phyloP scores from a whole-genome alignment of 345 rosid species.

The Bruguiera gymnorhiza region DNA sequence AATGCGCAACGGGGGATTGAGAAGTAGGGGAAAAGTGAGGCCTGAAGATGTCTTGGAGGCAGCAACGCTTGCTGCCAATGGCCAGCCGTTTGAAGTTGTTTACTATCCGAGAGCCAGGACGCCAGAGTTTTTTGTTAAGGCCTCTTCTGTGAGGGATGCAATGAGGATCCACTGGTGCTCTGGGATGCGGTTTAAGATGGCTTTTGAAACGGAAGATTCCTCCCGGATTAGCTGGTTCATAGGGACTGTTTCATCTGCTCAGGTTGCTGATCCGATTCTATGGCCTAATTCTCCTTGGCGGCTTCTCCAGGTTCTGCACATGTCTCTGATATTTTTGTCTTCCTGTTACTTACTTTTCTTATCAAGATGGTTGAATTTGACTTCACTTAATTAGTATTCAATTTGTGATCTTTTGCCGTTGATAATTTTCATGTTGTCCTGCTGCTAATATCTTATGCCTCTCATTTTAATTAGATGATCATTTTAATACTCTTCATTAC shows the following conservation, averaged over 20 bases:
- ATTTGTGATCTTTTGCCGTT: neutral
- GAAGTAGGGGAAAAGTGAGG: slow-evolving; percentile 17
- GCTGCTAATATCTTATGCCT: no score
- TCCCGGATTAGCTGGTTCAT: slow-evolving; percentile 30
- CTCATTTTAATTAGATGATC: neutral
- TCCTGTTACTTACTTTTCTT: neutral
- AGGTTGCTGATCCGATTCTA: slow-evolving; percentile 63
- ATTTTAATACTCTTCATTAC: neutral
- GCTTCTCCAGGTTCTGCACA: slow-evolving; percentile 61
- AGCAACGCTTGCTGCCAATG: slow-evolving; percentile 19
- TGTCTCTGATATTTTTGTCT: neutral
- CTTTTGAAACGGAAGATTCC: slow-evolving; percentile 31
- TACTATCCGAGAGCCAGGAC: slow-evolving; percentile 27
- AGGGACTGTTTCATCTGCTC: slow-evolving; percentile 28
- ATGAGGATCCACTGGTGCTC: slow-evolving; percentile 28
- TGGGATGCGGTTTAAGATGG: slow-evolving; percentile 33
- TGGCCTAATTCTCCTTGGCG: slow-evolving; percentile 99
- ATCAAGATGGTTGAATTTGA: neutral
- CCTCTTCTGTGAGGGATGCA: slow-evolving; percentile 20
- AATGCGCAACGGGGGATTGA: slow-evolving; percentile 10
- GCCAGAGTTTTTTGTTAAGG: slow-evolving; percentile 28
- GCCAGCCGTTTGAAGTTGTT: slow-evolving; percentile 25
- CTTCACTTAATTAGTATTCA: neutral
- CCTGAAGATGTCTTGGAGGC: slow-evolving; percentile 28
- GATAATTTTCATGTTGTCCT: neutral